A percentile compares a stretch with the other conserved stretches of the same genome.
These are phyloP conservation scores for Trypanosoma melophagium DNA, from an alignment of 208 protist genomes.

Conservation along the genomic window DNA sequence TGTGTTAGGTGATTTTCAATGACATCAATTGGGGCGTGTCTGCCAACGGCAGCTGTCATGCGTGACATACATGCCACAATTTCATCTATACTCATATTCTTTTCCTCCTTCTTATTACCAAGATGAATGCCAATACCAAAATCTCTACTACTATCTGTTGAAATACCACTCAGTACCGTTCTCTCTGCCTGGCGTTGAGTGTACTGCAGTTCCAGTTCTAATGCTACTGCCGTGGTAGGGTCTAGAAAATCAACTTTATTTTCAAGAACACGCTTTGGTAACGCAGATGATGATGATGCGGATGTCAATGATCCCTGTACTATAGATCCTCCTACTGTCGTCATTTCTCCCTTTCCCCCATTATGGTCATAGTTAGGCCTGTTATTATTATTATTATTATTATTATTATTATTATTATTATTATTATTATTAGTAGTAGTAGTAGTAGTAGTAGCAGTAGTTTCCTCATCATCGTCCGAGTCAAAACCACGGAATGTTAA, in stretches of 20 bases:
- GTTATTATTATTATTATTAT: constrained; percentile 4
- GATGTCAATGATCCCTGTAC: background rate
- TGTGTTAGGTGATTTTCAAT: constrained; percentile 5
- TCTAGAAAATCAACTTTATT: background rate
- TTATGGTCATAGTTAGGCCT: background rate
- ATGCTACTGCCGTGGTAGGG: background rate
- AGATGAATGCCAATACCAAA: too few relatives aligned
- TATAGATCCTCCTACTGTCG: too few relatives aligned
- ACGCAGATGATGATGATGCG: background rate
- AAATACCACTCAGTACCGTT: background rate
- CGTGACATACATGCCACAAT: constrained; percentile 11
- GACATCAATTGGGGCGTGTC: background rate
- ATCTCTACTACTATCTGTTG: background rate
- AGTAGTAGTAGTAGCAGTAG: constrained; percentile 29
- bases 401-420: constrained; percentile 35
- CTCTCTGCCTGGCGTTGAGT: background rate
- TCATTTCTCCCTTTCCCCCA: background rate
- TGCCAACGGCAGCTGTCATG: constrained; percentile 8
- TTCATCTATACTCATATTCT: background rate
- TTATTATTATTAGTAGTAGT: constrained; percentile 17
- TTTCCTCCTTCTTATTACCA: background rate
- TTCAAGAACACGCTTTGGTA: too few relatives aligned
- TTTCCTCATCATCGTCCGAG: constrained; percentile 38
- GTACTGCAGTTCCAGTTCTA: constrained; percentile 15
- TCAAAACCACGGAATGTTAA: constrained; percentile 68